phyloP scores from a whole-genome alignment of 805 yeast species.

The Metschnikowia noctiluminum region DNA sequence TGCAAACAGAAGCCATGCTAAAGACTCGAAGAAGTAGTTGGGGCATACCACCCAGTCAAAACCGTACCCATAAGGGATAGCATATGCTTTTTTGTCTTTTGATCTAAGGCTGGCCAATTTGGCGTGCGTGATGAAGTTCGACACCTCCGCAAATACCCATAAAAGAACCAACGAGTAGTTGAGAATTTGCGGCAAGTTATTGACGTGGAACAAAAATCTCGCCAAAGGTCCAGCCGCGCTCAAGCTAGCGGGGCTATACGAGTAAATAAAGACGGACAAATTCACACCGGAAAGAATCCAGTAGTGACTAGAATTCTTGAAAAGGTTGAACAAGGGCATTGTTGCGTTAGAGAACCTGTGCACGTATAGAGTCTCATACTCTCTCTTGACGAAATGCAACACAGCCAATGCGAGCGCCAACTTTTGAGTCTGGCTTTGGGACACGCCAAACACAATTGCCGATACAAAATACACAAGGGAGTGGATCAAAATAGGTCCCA shows the following conservation, averaged over 20 bases:
- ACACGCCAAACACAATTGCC: conserved; percentile 14
- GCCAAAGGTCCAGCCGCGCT: conserved; percentile 19
- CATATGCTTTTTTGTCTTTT: conserved; percentile 51
- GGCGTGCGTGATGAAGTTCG: conserved; percentile 71
- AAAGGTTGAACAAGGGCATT: conserved; percentile 85
- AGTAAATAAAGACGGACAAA: conserved; percentile 49
- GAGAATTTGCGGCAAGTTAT: conserved; percentile 32
- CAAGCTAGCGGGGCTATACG: conserved; percentile 17
- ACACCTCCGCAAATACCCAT: conserved; percentile 61
- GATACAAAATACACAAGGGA: conserved; percentile 52
- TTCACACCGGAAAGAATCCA: conserved; percentile 82
- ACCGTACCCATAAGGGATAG: conserved; percentile 80
- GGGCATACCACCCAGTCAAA: conserved; percentile 85
- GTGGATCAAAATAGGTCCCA: conserved; percentile 86
- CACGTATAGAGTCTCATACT: conserved; percentile 77
- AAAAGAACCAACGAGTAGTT: conserved; percentile 35
- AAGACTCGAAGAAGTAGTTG: conserved; percentile 84
- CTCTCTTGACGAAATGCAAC: conserved; percentile 84
- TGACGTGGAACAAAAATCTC: conserved; percentile 42
- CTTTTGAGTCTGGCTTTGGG: conserved; percentile 47
- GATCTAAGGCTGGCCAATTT: conserved; percentile 59
- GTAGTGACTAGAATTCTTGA: conserved; percentile 88
- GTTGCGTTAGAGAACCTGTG: conserved; percentile 86
- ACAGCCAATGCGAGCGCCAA: conserved; percentile 54
- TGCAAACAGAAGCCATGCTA: conserved; percentile 71